Conservation (phyloP, 129 eudicot species). For the Flaveria sonorensis region DNA sequence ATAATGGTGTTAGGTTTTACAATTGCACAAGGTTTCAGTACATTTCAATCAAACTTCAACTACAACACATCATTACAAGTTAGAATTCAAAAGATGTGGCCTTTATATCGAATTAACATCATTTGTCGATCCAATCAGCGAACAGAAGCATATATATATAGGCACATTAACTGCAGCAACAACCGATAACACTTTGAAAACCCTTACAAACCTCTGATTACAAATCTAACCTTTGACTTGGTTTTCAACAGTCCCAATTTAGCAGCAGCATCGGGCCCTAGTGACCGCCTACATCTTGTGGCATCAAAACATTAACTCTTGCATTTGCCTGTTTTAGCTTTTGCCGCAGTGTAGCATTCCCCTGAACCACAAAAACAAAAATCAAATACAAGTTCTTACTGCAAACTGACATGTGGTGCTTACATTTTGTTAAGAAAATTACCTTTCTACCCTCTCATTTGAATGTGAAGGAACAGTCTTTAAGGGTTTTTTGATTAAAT, state of each 20-base stretch:
- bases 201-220: constrained; percentile 54
- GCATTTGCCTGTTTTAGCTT: constrained; percentile 56
- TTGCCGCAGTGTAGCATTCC: constrained; percentile 80
- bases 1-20: background rate
- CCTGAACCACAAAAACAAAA: constrained; percentile 30
- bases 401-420: background rate
- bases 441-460: constrained; percentile 51
- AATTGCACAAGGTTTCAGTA: background rate
- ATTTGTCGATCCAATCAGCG: constrained; percentile 90
- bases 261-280: constrained; percentile 29
- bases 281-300: constrained; percentile 50
- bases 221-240: constrained; percentile 48
- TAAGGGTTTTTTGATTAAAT: constrained; percentile 67
- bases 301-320: constrained; percentile 45
- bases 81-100: background rate
- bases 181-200: constrained; percentile 48
- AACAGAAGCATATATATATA: constrained; percentile 76
- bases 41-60: constrained; percentile 10
- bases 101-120: constrained; percentile 20
- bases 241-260: constrained; percentile 41
- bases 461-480: constrained; percentile 33
- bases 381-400: constrained; percentile 5
- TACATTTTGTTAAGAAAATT: background rate
- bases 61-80: constrained; percentile 13
- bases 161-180: constrained; percentile 88